A percentile compares a stretch with the other conserved stretches of the same genome.
phyloP scores from a whole-genome alignment of 2,329 filamentous ascomycete genomes.

The Venturiaceae sp. region DNA sequence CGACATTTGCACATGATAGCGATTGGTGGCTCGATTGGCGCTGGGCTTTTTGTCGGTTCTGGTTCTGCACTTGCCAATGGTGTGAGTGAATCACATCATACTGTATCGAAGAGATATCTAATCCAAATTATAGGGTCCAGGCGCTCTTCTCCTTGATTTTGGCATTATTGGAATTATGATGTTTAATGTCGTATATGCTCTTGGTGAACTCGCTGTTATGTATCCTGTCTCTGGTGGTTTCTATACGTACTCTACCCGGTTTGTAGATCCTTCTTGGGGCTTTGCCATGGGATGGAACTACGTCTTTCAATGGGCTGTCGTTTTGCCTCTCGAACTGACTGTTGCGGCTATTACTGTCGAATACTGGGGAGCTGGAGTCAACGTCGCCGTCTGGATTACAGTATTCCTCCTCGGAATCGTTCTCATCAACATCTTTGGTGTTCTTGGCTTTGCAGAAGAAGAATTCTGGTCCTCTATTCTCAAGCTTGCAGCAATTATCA shows the following conservation, averaged over 20 bases:
- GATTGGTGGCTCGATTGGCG: conserved; percentile 74
- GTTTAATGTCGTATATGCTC: conserved; percentile 37
- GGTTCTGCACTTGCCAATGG: conserved; percentile 28
- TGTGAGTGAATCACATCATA: conserved; percentile 8
- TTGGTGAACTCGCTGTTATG: conserved; percentile 52
- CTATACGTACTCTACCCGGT: conserved; percentile 51
- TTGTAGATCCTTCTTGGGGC: conserved; percentile 50
- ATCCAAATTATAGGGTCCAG: conserved; percentile 15
- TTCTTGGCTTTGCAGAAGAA: conserved; percentile 46
- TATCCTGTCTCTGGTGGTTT: conserved; percentile 55
- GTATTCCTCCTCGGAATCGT: conserved; percentile 43
- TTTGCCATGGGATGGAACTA: conserved; percentile 48
- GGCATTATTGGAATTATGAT: conserved; percentile 37
- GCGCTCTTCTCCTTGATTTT: conserved; percentile 29
- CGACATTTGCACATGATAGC: conserved; percentile 96
- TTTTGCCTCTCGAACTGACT: conserved; percentile 45
- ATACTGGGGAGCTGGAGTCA: conserved; percentile 44
- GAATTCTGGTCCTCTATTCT: conserved; percentile 27
- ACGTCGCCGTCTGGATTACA: conserved; percentile 44
- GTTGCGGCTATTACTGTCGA: conserved; percentile 44
- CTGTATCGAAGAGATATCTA: no score
- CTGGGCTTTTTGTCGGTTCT: conserved; percentile 76
- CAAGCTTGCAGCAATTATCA: conserved; percentile 24
- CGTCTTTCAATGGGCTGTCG: conserved; percentile 38
- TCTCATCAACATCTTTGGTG: conserved; percentile 46